Conservation (phyloP, 306 rosid species). For the Cicer arietinum region DNA sequence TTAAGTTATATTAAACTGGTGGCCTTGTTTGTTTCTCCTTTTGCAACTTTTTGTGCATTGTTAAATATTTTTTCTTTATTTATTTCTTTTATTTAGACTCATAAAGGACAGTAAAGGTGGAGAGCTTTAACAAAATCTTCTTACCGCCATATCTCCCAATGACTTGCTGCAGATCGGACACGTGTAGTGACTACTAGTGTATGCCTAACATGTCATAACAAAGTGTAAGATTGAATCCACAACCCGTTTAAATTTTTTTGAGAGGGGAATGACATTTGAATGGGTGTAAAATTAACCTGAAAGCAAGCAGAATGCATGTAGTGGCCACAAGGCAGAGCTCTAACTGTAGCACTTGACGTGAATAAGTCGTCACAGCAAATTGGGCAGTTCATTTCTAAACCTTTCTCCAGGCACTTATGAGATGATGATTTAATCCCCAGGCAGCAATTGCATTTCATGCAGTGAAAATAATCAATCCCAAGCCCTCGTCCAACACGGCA, state of each 20-base stretch:
- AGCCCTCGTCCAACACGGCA: constrained; percentile 98
- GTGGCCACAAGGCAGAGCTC: constrained; percentile 96
- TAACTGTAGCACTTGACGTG: constrained; percentile 93
- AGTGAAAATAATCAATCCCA: constrained; percentile 93
- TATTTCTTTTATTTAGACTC: constrained; percentile 17
- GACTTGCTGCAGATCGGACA: constrained; percentile 99
- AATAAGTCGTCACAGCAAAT: constrained; percentile 95
- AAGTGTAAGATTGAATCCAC: constrained; percentile 46
- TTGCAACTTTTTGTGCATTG: not conserved
- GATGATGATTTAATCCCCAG: constrained; percentile 80
- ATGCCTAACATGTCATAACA: constrained; percentile 67
- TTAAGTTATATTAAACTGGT: constrained; percentile 18
- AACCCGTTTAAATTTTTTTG: not conserved
- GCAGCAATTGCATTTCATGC: constrained; percentile 99
- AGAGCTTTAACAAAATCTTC: constrained; percentile 41
- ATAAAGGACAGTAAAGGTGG: constrained; percentile 21
- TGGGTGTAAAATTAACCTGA: constrained; percentile 65
- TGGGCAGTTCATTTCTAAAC: constrained; percentile 96
- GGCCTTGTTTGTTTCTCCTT: constrained; percentile 17
- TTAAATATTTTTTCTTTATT: not conserved
- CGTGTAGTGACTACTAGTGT: constrained; percentile 93
- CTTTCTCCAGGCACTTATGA: constrained; percentile 94
- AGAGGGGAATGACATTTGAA: constrained; percentile 31
- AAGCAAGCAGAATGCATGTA: constrained; percentile 99
- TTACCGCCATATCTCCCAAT: constrained; percentile 98